Evolutionary conservation across 75 land plant genomes (phyloP).

Genomic region (Sequoia sempervirens): DNA sequence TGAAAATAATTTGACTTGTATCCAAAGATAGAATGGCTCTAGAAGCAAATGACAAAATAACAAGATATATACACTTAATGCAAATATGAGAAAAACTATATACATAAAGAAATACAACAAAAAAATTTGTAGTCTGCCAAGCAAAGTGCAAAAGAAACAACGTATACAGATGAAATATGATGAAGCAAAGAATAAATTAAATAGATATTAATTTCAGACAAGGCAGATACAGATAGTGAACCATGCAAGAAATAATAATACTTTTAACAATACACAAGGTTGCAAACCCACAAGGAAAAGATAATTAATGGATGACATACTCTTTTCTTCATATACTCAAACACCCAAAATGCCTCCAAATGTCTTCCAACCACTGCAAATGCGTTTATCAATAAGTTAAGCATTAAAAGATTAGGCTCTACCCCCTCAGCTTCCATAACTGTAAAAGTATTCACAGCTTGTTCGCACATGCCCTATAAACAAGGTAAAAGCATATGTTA

Average conservation of each 20-base stretch:
- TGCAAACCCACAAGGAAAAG: background rate
- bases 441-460: constrained; percentile 77
- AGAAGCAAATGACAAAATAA: background rate
- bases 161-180: background rate
- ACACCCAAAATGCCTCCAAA: constrained; percentile 81
- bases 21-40: background rate
- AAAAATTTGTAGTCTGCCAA: background rate
- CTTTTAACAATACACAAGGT: background rate
- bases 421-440: constrained; percentile 85
- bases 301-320: constrained; percentile 25
- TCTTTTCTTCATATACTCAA: constrained; percentile 84
- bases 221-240: background rate
- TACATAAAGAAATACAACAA: background rate
- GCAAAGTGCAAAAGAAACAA: background rate
- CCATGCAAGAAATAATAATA: background rate
- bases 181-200: background rate
- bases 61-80: background rate
- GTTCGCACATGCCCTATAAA: constrained; percentile 88
- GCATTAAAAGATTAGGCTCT: constrained; percentile 64
- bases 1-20: background rate
- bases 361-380: constrained; percentile 86
- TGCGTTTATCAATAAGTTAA: constrained; percentile 91
- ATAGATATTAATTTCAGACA: background rate
- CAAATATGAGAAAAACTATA: background rate
- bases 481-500: background rate